Base-by-base conservation (phyloP, 192 early-diverging fungal genomes). In the Rhizophagus sp. region DNA sequence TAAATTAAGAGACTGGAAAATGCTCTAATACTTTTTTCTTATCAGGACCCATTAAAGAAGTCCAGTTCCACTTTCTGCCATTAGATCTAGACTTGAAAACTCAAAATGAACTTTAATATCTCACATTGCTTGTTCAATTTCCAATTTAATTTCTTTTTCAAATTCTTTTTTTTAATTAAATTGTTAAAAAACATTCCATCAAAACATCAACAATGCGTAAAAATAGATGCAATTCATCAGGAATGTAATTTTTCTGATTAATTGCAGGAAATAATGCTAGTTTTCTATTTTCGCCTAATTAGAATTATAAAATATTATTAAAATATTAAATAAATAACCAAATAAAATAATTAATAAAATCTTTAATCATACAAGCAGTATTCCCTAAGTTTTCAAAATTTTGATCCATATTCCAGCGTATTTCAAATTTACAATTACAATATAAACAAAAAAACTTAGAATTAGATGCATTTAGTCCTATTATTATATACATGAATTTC, bases 181-280 rank as follows among this genome's bases (percentile, higher is more conserved):
- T 68, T 4, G 19, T 68, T 68, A 66, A 68, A 68, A 34, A 68
- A 68, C 17, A 68, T 68, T 68, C 66, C 12, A 68, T 68, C 33
- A 68, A 68, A 68, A 68, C 17, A 68, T 68, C 34, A 19, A 36
- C 11, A 19, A 68, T 68, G 15, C 2, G 17, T 22, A 66, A 68
- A 36, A 68, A 19, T 33, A 68, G 15, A 36, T 68, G 13, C 1
- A 68, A 68, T 39, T 68, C 2, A 5, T 34, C 12, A 4, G 4
- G 9, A 68, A 68, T 68, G 39, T 68, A 68, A 36, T 68, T 68
- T 34, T 68, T 2, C 5, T 68, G 30, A 39, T 39, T 4, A 5
- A 68, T 68, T 34, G 13, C 34, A 5, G 13, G 34, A 39, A 68
- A 68, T 34, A 68, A 19, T 6, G 30, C 17, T 8, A 17, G 17